Conservation (phyloP, 768 basidiomycete species). For the Amanita thiersii region DNA sequence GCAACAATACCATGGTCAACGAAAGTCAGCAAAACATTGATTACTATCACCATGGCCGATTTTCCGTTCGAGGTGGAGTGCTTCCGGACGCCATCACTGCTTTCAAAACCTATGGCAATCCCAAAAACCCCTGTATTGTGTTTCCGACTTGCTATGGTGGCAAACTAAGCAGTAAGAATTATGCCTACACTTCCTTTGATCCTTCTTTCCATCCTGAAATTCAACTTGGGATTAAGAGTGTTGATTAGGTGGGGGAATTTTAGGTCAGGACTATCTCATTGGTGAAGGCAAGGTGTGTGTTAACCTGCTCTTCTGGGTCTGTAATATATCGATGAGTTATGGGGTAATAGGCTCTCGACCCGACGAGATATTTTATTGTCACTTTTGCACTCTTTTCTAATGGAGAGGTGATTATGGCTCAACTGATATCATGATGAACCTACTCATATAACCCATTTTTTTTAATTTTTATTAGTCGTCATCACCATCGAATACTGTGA, state of each 20-base stretch:
- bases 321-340: background rate
- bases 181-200: background rate
- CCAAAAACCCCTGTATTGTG: conserved; percentile 45
- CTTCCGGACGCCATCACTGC: conserved; percentile 51
- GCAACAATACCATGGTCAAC: too few species aligned
- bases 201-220: background rate
- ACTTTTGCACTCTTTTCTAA: conserved; percentile 52
- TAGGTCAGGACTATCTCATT: conserved; percentile 38
- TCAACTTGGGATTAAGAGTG: too few species aligned
- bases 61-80: conserved; percentile 41
- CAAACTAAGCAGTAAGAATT: conserved; percentile 38
- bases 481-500: conserved; percentile 54
- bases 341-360: conserved; percentile 33
- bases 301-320: background rate
- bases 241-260: conserved; percentile 6
- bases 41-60: conserved; percentile 47
- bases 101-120: conserved; percentile 45
- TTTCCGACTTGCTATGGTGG: conserved; percentile 51
- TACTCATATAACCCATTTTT: conserved; percentile 3
- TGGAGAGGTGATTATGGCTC: conserved; percentile 36
- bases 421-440: background rate
- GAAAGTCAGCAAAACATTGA: conserved; percentile 26
- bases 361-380: conserved; percentile 44
- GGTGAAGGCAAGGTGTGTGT: conserved; percentile 38
- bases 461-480: conserved; percentile 32